Evolutionary conservation across 352 stramenopile species (phyloP).

Genomic region (Globisporangium apiculatum): DNA sequence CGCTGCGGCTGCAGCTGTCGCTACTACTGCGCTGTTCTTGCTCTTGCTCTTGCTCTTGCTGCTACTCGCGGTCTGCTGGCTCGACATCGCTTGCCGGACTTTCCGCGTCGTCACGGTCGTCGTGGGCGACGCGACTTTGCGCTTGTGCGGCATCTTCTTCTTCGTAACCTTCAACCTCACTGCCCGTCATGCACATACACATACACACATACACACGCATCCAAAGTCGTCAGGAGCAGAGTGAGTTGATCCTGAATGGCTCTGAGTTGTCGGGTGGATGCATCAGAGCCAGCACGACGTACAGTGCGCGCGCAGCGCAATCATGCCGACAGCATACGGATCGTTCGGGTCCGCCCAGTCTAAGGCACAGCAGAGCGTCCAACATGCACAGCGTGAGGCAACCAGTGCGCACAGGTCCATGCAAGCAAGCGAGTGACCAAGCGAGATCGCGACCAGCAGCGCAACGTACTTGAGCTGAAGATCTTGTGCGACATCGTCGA

Average conservation of each 20-base stretch:
- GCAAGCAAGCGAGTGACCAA: too few relatives aligned
- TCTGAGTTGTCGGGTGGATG: too few relatives aligned
- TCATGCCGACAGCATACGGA: constrained; percentile 39
- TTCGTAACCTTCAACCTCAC: too few relatives aligned
- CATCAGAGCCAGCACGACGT: constrained; percentile 6
- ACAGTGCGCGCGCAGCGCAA: constrained; percentile 40
- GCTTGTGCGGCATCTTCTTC: too few relatives aligned
- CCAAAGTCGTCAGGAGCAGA: neutral
- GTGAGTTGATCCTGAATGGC: neutral
- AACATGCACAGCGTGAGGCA: too few relatives aligned
- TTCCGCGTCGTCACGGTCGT: too few relatives aligned
- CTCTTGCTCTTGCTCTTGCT: neutral
- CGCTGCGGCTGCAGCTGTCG: neutral
- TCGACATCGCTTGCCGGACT: too few relatives aligned
- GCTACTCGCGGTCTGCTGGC: neutral
- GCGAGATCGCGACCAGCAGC: too few relatives aligned
- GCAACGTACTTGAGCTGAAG: constrained; percentile 45
- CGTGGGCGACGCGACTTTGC: too few relatives aligned
- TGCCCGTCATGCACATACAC: too few relatives aligned
- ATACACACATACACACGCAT: neutral
- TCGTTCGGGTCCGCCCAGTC: constrained; percentile 34
- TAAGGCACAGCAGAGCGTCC: neutral
- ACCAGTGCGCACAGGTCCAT: too few relatives aligned
- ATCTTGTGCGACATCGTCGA: constrained; percentile 56
- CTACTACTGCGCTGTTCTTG: neutral